Evolutionary conservation across 345 rosid species (phyloP), one percentile per base, ranked within the genome.

Genomic region (Acer yangbiense): DNA sequence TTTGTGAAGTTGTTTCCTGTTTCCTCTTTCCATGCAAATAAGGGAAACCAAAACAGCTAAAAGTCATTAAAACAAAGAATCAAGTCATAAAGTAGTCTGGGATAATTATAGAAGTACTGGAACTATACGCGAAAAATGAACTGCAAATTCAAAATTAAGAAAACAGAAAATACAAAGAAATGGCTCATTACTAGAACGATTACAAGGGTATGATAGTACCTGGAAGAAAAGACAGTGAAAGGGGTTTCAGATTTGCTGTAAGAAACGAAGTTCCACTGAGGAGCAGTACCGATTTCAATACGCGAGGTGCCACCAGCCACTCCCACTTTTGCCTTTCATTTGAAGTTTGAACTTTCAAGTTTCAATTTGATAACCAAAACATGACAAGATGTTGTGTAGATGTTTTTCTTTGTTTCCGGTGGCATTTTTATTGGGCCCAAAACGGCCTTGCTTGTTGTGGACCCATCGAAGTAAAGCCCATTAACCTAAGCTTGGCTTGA

Each of bases 341-440:
- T 35, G 46, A 43, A 43, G 46, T 43, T 72, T 43, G 68, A 60
- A 73, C 76, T 58, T n/a, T 58, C 63, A 58, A 58, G 63, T 73
- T 73, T 70, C 44, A 70, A 69, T 69, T 69, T 50, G 11, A 14
- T 13, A 48, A 48, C 60, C 63, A 58, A 54, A 35, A 35, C 39
- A 35, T 35, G 39, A 35, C 39, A 35, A 35, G 39, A 35, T 35
- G 35, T 32, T 32, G 35, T 32, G 35, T 32, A 4, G 35, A 32
- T 54, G n/a, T 54, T n/a, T 57, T 8, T n/a, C 25, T n/a, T 18
- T 2, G n/a, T 57, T 57, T 57, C 39, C 62, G 62, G 23, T 57
- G 23, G 62, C 23, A 57, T 18, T 57, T 18, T 57, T 57, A n/a
- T 57, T n/a, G 62, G 62, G 62, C 62, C 62, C 10, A 57, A 57